Percentiles rank a stretch among this genome's conserved stretches.
Conservation (phyloP, 257 asterid species). For the Echites panduratus region DNA sequence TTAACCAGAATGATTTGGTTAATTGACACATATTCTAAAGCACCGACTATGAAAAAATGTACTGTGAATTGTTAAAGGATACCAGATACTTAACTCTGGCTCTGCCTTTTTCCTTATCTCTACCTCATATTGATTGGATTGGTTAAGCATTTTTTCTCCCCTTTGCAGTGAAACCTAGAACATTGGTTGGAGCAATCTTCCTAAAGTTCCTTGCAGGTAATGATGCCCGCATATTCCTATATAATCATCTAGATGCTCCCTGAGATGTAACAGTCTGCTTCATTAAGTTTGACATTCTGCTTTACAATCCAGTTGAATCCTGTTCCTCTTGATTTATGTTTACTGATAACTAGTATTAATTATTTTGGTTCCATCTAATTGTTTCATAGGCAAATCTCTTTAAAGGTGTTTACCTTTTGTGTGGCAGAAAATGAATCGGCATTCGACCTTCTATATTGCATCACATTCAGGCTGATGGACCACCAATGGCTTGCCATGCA, state of each 20-base stretch:
- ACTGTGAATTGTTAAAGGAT: background rate
- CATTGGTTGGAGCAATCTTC: constrained; percentile 82
- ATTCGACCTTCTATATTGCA: constrained; percentile 89
- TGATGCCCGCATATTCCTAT: constrained; percentile 6
- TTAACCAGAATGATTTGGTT: background rate
- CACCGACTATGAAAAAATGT: background rate
- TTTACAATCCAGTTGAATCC: background rate
- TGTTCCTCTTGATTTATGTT: background rate
- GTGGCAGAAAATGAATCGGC: constrained; percentile 83
- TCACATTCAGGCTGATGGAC: constrained; percentile 98
- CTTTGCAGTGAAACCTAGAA: constrained; percentile 84
- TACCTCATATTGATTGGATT: background rate
- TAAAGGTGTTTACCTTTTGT: constrained; percentile 12
- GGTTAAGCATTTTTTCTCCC: background rate
- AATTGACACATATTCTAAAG: background rate
- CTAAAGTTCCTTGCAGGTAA: constrained; percentile 92
- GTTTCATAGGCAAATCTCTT: background rate
- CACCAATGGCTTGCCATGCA: constrained; percentile 92
- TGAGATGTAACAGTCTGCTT: background rate
- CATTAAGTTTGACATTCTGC: background rate
- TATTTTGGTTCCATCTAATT: background rate
- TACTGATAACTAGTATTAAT: background rate
- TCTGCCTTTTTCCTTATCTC: background rate
- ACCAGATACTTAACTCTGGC: background rate
- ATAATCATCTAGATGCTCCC: background rate